Conservation (phyloP, 441 rosid species). For the Pelargonium fulgidum region DNA sequence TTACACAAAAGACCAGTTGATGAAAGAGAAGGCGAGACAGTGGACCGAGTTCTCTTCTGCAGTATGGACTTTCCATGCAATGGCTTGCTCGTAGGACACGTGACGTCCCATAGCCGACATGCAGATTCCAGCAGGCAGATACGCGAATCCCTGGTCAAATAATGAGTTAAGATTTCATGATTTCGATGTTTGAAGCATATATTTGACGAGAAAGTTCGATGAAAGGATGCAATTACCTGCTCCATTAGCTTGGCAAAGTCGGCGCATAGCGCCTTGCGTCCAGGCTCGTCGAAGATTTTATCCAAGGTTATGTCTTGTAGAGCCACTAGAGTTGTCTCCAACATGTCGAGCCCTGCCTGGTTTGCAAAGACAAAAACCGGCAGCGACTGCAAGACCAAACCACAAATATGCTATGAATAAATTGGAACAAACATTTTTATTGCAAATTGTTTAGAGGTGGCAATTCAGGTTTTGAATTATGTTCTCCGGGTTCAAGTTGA, state of each 20-base stretch:
- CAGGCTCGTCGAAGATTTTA: slow-evolving; percentile 78
- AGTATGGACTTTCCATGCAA: slow-evolving; percentile 80
- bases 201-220: neutral
- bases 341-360: slow-evolving; percentile 95
- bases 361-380: slow-evolving; percentile 86
- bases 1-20: slow-evolving; percentile 93
- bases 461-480: no score
- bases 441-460: neutral
- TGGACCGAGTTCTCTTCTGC: slow-evolving; percentile 66
- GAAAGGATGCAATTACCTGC: slow-evolving; percentile 40
- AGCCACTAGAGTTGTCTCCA: slow-evolving; percentile 90
- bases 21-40: slow-evolving; percentile 78
- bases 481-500: no score
- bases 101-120: slow-evolving; percentile 88
- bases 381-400: slow-evolving; percentile 41
- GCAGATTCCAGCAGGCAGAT: slow-evolving; percentile 76
- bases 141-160: slow-evolving; percentile 52
- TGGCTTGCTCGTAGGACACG: slow-evolving; percentile 68
- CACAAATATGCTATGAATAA: neutral
- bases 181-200: neutral
- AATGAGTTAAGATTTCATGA: neutral
- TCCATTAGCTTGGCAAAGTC: slow-evolving; percentile 85
- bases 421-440: neutral
- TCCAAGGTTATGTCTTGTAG: slow-evolving; percentile 86
- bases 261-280: slow-evolving; percentile 55